Evolutionary conservation across 1,139 yeast genomes (phyloP).

Genomic region (Blastobotrys ciferrii): DNA sequence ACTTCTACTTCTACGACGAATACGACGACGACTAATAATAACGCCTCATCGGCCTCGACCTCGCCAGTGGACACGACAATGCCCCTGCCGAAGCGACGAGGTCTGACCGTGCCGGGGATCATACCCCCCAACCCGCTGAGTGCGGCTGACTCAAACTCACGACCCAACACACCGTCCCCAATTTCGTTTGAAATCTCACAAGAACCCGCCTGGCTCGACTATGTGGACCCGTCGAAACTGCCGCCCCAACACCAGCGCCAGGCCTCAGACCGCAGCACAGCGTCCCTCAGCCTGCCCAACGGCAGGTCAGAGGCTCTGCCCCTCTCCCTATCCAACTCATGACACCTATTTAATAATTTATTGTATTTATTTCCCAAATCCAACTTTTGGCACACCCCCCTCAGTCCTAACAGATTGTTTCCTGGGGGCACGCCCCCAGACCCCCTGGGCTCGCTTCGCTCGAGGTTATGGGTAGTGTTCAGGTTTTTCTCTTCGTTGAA

Average conservation of each 20-base stretch:
- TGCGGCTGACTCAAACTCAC: constrained; percentile 9
- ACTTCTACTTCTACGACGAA: neutral
- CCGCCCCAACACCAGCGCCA: constrained; percentile 12
- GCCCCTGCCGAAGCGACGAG: constrained; percentile 22
- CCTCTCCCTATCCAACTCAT: constrained; percentile 3
- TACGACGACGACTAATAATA: constrained; percentile 2
- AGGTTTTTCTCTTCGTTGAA: too few relatives aligned
- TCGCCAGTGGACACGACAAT: constrained; percentile 11
- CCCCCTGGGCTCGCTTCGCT: too few relatives aligned
- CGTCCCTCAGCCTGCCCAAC: constrained; percentile 5
- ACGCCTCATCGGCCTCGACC: constrained; percentile 14
- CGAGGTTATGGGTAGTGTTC: too few relatives aligned
- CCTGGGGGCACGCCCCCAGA: too few relatives aligned
- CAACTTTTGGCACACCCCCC: too few relatives aligned
- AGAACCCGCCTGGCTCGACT: constrained; percentile 33
- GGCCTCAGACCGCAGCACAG: neutral
- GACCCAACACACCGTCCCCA: constrained; percentile 28
- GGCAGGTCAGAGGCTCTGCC: constrained; percentile 6
- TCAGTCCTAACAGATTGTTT: too few relatives aligned
- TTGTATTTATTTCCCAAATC: too few relatives aligned
- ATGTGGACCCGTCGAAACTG: constrained; percentile 25
- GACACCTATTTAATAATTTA: too few relatives aligned
- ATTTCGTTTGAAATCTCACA: constrained; percentile 30
- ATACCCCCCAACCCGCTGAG: constrained; percentile 20
- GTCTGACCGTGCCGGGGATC: constrained; percentile 23